These are phyloP conservation scores for Ramaria rubella DNA, from an alignment of 768 basidiomycete species.

Conservation along the genomic window DNA sequence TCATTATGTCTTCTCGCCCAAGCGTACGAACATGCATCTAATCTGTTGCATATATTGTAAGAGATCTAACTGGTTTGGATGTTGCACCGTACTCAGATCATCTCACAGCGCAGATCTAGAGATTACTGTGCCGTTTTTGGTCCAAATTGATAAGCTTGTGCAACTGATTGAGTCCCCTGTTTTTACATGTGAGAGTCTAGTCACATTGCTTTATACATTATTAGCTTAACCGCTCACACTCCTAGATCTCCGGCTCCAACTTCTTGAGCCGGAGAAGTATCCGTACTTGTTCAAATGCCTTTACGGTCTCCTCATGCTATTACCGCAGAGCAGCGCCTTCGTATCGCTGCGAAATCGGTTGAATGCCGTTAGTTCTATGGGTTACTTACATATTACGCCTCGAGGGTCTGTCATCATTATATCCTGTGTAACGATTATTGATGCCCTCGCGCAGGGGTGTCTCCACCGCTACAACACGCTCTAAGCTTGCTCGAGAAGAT, in stretches of 20 bases:
- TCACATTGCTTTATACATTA: neutral
- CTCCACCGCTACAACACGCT: constrained; percentile 45
- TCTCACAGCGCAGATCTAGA: constrained; percentile 82
- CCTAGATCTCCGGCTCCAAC: constrained; percentile 79
- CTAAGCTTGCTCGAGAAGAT: constrained; percentile 77
- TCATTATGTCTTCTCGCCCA: constrained; percentile 94
- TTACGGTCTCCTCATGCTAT: constrained; percentile 92
- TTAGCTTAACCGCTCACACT: neutral
- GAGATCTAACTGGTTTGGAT: constrained; percentile 23
- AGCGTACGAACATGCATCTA: constrained; percentile 98
- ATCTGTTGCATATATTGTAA: constrained; percentile 91
- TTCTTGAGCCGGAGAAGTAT: constrained; percentile 94
- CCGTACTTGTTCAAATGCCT: constrained; percentile 96
- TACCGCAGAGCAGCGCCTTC: constrained; percentile 96
- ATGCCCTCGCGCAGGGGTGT: constrained; percentile 13
- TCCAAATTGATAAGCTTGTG: constrained; percentile 96
- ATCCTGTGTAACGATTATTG: constrained; percentile 17
- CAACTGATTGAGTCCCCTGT: constrained; percentile 98
- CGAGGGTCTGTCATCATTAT: constrained; percentile 53
- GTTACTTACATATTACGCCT: constrained; percentile 86
- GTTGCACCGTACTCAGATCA: neutral
- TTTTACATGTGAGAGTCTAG: constrained; percentile 75
- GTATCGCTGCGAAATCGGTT: constrained; percentile 89
- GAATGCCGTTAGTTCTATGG: constrained; percentile 91
- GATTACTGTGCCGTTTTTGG: constrained; percentile 88